phyloP scores from a whole-genome alignment of 192 early-diverging fungal species.

The Glomus cerebriforme region DNA sequence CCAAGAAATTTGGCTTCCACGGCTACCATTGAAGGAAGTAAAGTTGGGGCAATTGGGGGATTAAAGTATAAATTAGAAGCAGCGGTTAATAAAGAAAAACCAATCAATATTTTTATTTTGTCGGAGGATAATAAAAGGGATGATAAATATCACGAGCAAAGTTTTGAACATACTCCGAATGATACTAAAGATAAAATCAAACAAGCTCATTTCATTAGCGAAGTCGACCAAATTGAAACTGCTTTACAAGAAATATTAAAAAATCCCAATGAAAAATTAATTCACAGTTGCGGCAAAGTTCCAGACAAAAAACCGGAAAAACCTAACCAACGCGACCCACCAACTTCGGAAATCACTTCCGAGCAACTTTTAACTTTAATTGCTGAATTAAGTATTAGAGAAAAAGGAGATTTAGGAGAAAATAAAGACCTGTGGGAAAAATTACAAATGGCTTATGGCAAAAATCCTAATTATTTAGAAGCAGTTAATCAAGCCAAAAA shows the following conservation, averaged over 20 bases:
- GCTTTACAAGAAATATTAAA: neutral
- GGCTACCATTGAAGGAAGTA: neutral
- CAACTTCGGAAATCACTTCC: neutral
- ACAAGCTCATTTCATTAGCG: neutral
- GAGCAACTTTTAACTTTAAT: neutral
- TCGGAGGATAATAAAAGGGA: neutral
- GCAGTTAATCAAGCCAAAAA: neutral
- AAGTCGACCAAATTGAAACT: neutral
- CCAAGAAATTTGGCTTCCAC: slow-evolving; percentile 1
- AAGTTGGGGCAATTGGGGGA: neutral
- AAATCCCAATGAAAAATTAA: neutral
- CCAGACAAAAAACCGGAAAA: too few species aligned
- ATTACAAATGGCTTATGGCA: neutral
- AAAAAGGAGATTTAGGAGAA: neutral
- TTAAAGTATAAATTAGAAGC: neutral
- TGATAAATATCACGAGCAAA: neutral
- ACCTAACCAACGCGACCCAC: neutral
- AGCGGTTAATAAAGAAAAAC: neutral
- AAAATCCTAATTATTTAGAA: neutral
- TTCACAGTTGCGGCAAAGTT: neutral
- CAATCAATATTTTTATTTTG: neutral
- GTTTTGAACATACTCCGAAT: too few species aligned
- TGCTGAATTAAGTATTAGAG: neutral
- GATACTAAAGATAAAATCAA: neutral
- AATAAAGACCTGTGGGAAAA: neutral